Conservation (phyloP, 495 filamentous ascomycete species). For the Xylaria venustula region DNA sequence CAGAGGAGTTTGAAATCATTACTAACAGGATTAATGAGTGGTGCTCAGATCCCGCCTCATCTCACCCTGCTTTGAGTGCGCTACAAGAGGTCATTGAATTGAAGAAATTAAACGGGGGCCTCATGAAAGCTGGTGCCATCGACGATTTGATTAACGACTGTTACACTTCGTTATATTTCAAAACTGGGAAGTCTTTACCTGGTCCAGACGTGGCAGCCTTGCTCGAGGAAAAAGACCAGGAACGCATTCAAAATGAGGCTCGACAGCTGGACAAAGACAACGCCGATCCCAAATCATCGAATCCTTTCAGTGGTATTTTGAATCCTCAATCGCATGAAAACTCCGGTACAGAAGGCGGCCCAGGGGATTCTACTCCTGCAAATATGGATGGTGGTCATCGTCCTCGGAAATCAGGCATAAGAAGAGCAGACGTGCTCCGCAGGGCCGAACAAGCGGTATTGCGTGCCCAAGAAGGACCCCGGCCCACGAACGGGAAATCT, state of each 20-base stretch:
- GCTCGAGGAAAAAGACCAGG: conserved; percentile 31
- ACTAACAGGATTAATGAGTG: conserved; percentile 51
- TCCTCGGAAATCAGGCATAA: conserved; percentile 35
- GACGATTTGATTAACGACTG: conserved; percentile 89
- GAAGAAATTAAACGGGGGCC: conserved; percentile 82
- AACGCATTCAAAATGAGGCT: conserved; percentile 21
- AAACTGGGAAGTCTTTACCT: conserved; percentile 43
- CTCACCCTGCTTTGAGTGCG: conserved; percentile 59
- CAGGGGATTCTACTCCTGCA: conserved; percentile 21
- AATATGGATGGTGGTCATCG: conserved; percentile 30
- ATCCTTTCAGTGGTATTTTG: conserved; percentile 27
- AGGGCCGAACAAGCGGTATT: conserved; percentile 49
- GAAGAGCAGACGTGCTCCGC: conserved; percentile 47
- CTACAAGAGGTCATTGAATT: conserved; percentile 83
- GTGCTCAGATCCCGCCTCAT: conserved; percentile 45
- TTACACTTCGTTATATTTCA: conserved; percentile 74
- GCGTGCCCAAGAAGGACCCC: conserved; percentile 42
- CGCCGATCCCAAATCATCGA: conserved; percentile 21
- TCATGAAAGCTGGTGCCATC: conserved; percentile 80
- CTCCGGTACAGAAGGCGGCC: conserved; percentile 24
- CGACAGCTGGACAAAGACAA: conserved; percentile 16
- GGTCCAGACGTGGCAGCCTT: conserved; percentile 22
- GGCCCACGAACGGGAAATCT: conserved; percentile 32
- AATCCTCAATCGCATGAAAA: conserved; percentile 31
- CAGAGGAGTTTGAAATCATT: conserved; percentile 73